Evolutionary conservation across 768 basidiomycete species (phyloP), one percentile per base, ranked within the genome.

Genomic region (Vishniacozyma victoriae): DNA sequence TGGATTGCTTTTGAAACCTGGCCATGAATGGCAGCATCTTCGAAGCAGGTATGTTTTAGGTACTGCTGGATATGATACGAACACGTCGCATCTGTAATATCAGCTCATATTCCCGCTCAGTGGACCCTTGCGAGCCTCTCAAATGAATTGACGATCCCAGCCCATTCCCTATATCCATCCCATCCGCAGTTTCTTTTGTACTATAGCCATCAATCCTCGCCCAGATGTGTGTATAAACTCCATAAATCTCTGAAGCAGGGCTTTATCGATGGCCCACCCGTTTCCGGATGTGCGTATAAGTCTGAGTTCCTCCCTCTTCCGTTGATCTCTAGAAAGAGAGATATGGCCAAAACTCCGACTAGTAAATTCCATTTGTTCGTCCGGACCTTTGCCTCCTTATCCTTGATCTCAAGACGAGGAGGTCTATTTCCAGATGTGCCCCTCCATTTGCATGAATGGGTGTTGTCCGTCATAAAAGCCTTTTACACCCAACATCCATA

Each of bases 171-270:
- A 5, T 22, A 18, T 37, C 33, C 40, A 22, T 48, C 11, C 23
- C 27, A 29, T 40, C 23, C 27, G 13, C 18, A 11, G 14, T n/a
- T 27, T 14, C 4, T 16, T 12, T 27, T n/a, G 15, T 12, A 26
- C 31, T 59, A 22, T 59, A 23, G 14, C 53, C 60, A 46, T 57
- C 57, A 59, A 62, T 62, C 60, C 60, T 62, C 60, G 54, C 42
- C 33, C 36, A n/a, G n/a, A n/a, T n/a, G n/a, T n/a, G n/a, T n/a
- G n/a, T n/a, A n/a, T n/a, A n/a, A n/a, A n/a, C n/a, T n/a, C n/a
- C n/a, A n/a, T n/a, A n/a, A n/a, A n/a, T n/a, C n/a, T n/a, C n/a
- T n/a, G n/a, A n/a, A n/a, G n/a, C n/a, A n/a, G n/a, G n/a, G n/a
- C n/a, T n/a, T n/a, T n/a, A n/a, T n/a, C n/a, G n/a, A n/a, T n/a